Evolutionary conservation across 2,329 filamentous ascomycete genomes (phyloP), one percentile per base, ranked within the genome.

Genomic region (Daldinia sp.): DNA sequence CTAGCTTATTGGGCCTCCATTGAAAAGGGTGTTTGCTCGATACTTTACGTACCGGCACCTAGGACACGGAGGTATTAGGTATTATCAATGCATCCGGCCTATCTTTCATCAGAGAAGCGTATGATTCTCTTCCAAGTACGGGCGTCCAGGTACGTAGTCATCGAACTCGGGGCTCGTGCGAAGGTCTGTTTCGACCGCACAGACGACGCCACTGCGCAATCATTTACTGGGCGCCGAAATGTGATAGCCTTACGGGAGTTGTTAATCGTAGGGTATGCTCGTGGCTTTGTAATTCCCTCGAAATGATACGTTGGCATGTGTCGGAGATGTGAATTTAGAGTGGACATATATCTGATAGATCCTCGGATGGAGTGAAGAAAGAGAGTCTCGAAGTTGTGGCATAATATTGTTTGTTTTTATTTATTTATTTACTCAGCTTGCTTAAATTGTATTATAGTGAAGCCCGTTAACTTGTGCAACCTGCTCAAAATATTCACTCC

Each of bases 181-280:
- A n/a, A 21, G 25, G 39, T 23, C 19, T 13, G 21, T 13, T 27
- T 48, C 43, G 25, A 48, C 45, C 25, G 45, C 27, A 48, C 45
- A 19, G 45, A 48, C 45, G 45, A 48, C 27, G 45, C 45, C 45
- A 48, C 45, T 7, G 21, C 21, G 6, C 25, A 43, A 35, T 43
- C 11, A 43, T 25, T n/a, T 27, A 43, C 21, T 43, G 6, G 13
- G 23, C n/a, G 39, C 39, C 27, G 27, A 48, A 47, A 48, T 11
- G 25, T 21, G 45, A 53, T 17, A 39, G 53, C 53, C 60, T 41
- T 43, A 35, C 50, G 50, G 35, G 52, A 5, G 45, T 54, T 63
- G 49, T 58, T 55, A 29, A 54, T 50, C 49, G 43, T 53, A 10
- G 59, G 57, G 15, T 52, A 50, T 35, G 48, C 32, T 49, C 43